phyloP scores from a whole-genome alignment of 2,329 filamentous ascomycete species.

The Periconia digitata region DNA sequence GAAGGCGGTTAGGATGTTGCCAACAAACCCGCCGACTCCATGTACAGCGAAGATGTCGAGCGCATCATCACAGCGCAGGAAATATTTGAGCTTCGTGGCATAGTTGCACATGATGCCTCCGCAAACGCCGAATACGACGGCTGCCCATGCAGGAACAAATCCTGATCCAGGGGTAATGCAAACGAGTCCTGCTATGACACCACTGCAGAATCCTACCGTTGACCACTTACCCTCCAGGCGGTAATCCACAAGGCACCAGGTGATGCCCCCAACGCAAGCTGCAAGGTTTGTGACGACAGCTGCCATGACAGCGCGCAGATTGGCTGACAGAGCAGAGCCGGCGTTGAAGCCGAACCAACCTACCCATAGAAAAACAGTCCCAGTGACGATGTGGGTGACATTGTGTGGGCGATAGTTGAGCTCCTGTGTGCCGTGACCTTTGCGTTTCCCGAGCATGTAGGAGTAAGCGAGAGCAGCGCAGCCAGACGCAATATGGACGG shows the following conservation, averaged over 20 bases:
- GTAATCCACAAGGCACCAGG: slow-evolving; percentile 88
- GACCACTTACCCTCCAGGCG: slow-evolving; percentile 89
- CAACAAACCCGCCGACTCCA: slow-evolving; percentile 60
- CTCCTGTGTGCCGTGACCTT: slow-evolving; percentile 82
- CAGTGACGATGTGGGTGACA: slow-evolving; percentile 87
- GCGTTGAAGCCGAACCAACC: slow-evolving; percentile 97
- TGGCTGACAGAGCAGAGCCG: slow-evolving; percentile 77
- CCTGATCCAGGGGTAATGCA: slow-evolving; percentile 87
- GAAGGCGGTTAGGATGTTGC: slow-evolving; percentile 65
- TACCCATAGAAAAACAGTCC: slow-evolving; percentile 92
- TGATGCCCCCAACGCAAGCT: slow-evolving; percentile 81
- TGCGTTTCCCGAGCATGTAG: slow-evolving; percentile 84
- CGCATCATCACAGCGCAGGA: slow-evolving; percentile 78
- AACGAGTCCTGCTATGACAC: slow-evolving; percentile 83
- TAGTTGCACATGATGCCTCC: slow-evolving; percentile 83
- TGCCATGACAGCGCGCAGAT: slow-evolving; percentile 83
- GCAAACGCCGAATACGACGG: slow-evolving; percentile 75
- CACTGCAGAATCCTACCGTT: slow-evolving; percentile 89
- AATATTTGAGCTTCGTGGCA: slow-evolving; percentile 86
- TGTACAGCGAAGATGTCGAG: slow-evolving; percentile 73
- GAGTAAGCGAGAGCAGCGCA: slow-evolving; percentile 85
- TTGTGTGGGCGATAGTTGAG: slow-evolving; percentile 93
- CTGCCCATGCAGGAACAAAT: slow-evolving; percentile 82
- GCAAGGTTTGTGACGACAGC: slow-evolving; percentile 83
- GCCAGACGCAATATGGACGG: slow-evolving; percentile 85